Conservation (phyloP, 208 protist species). For the Acanthamoeba healyi region DNA sequence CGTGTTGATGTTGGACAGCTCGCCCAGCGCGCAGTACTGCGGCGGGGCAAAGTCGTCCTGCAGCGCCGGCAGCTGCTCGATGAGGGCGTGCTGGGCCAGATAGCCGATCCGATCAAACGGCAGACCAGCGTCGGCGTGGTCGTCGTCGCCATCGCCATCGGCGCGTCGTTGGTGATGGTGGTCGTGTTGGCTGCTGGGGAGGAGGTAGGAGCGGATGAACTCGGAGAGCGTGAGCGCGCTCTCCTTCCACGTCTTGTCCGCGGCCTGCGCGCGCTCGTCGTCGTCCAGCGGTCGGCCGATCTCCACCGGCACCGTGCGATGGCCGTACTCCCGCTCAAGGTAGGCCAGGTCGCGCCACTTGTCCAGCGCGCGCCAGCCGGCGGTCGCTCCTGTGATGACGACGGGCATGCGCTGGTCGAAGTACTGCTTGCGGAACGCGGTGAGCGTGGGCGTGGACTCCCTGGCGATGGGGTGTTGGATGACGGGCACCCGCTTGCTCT, state of each 20-base stretch:
- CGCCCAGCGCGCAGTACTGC: slow-evolving; percentile 11
- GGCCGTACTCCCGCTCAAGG: slow-evolving; percentile 36
- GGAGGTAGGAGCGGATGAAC: slow-evolving; percentile 70
- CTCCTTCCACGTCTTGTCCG: slow-evolving; percentile 67
- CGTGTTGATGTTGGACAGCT: slow-evolving; percentile 74
- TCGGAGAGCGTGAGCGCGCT: slow-evolving; percentile 65
- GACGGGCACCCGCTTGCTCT: background rate
- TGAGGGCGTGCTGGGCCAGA: slow-evolving; percentile 76
- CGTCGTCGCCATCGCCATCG: background rate
- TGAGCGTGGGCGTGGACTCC: background rate
- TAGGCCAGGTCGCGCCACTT: slow-evolving; percentile 77
- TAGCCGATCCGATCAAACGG: slow-evolving; percentile 59
- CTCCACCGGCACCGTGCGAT: slow-evolving; percentile 77
- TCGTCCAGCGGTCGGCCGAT: slow-evolving; percentile 63
- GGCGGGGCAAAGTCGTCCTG: slow-evolving; percentile 61
- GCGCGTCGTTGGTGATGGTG: background rate
- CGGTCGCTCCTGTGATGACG: background rate
- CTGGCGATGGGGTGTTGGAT: background rate
- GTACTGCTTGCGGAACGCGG: background rate
- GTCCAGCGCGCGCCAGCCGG: slow-evolving; percentile 54
- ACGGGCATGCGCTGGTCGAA: background rate
- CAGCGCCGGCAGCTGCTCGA: slow-evolving; percentile 78
- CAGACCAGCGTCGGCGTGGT: background rate
- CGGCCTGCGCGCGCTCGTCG: slow-evolving; percentile 29
- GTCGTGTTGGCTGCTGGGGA: slow-evolving; percentile 59